Conservation (phyloP, 306 rosid species). For the Coriaria nepalensis region DNA sequence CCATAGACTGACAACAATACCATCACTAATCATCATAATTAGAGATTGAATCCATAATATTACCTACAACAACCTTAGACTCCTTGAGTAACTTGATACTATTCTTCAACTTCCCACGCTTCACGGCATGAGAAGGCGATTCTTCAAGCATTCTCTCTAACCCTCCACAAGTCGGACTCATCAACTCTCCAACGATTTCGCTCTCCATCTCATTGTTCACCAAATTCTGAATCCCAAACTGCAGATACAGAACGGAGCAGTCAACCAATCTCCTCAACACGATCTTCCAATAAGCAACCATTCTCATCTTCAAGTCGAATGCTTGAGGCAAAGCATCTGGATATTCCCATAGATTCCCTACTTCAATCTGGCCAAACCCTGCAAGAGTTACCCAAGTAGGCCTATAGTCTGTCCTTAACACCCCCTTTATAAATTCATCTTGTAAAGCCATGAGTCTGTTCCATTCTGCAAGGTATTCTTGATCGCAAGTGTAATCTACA, state of each 20-base stretch:
- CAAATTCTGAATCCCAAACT: constrained; percentile 8
- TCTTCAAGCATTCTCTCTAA: constrained; percentile 14
- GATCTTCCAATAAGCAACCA: constrained; percentile 15
- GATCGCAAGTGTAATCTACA: constrained; percentile 14
- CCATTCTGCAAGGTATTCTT: constrained; percentile 10
- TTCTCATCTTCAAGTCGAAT: constrained; percentile 16
- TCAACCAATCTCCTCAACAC: constrained; percentile 15
- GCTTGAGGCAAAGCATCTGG: constrained; percentile 13
- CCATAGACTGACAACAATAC: too few relatives aligned
- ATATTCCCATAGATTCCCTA: constrained; percentile 7
- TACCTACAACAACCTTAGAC: constrained; percentile 13
- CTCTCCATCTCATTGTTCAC: constrained; percentile 14
- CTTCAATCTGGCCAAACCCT: constrained; percentile 1
- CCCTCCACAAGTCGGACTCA: constrained; percentile 3
- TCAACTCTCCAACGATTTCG: constrained; percentile 8
- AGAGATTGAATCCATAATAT: constrained; percentile 8
- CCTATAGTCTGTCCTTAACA: neutral
- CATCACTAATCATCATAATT: neutral
- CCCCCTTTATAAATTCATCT: neutral
- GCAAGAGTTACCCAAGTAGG: neutral
- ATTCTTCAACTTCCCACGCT: constrained; percentile 13
- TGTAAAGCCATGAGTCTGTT: constrained; percentile 10
- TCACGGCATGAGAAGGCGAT: constrained; percentile 11
- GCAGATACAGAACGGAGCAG: constrained; percentile 13
- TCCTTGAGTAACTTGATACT: constrained; percentile 14